phyloP scores from a whole-genome alignment of 2,329 filamentous ascomycete species.

The Neodidymelliopsis sp. region DNA sequence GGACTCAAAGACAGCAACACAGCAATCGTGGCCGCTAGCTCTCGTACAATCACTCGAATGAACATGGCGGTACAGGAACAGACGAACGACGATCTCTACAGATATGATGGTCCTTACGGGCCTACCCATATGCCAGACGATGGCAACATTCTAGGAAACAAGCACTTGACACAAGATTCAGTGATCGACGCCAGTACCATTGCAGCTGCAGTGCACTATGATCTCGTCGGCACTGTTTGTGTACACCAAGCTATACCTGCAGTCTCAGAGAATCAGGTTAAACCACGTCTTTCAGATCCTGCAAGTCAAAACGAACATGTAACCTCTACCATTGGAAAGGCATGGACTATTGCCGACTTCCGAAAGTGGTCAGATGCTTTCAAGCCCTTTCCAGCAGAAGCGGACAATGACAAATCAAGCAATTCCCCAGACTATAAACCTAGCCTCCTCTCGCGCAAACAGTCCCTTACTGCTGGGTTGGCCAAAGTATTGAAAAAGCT shows the following conservation, averaged over 20 bases:
- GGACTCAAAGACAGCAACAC: neutral
- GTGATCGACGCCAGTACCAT: neutral
- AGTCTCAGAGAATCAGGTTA: neutral
- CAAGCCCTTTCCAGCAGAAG: neutral
- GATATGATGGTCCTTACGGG: neutral
- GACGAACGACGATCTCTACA: constrained; percentile 1
- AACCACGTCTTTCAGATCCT: too few relatives aligned
- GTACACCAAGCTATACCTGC: neutral
- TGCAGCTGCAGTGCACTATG: neutral
- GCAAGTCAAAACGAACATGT: neutral
- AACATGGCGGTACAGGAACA: neutral
- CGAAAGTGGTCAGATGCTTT: neutral
- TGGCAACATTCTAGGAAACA: neutral
- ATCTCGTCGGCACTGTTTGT: neutral
- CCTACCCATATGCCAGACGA: neutral
- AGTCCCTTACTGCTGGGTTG: neutral
- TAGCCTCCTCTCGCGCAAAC: neutral
- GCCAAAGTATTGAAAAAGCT: too few relatives aligned
- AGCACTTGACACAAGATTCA: constrained; percentile 4
- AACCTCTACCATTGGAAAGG: neutral
- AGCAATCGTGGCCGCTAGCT: too few relatives aligned
- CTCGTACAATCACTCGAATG: too few relatives aligned
- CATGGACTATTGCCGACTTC: neutral
- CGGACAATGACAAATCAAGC: neutral
- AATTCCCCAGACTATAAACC: neutral